Evolutionary conservation across 139 green algal genomes (phyloP).

Genomic region (Nannochloris sp.): DNA sequence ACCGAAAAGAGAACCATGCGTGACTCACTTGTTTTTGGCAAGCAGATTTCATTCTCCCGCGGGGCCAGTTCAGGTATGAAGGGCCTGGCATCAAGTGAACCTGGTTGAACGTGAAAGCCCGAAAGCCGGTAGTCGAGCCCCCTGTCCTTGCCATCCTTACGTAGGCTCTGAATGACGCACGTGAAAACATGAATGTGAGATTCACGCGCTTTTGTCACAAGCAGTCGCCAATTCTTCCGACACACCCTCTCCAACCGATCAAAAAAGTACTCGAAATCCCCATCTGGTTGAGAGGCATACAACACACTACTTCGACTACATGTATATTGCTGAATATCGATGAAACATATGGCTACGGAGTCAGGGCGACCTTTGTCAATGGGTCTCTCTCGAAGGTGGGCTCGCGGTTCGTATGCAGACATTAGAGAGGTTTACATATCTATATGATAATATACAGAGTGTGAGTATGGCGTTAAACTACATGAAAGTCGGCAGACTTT

Average conservation of each 20-base stretch:
- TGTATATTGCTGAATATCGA: too few species aligned
- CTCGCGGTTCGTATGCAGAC: too few species aligned
- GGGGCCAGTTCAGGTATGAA: slow-evolving; percentile 35
- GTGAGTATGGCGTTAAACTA: too few species aligned
- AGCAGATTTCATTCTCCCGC: slow-evolving; percentile 46
- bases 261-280: slow-evolving; percentile 18
- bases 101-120: slow-evolving; percentile 64
- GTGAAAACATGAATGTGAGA: slow-evolving; percentile 51
- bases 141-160: slow-evolving; percentile 47
- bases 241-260: slow-evolving; percentile 12
- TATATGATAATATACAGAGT: too few species aligned
- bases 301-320: too few species aligned
- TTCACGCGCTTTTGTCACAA: slow-evolving; percentile 12
- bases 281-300: not conserved
- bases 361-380: too few species aligned
- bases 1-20: too few species aligned
- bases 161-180: slow-evolving; percentile 52
- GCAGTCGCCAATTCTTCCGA: not conserved
- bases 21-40: slow-evolving; percentile 47
- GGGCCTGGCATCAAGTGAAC: slow-evolving; percentile 44
- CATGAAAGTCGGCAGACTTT: too few species aligned
- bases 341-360: too few species aligned
- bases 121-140: slow-evolving; percentile 61
- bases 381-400: too few species aligned
- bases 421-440: too few species aligned